Evolutionary conservation across 768 basidiomycete genomes (phyloP), one percentile per base, ranked within the genome.

Genomic region (Cantharellus anzutake): DNA sequence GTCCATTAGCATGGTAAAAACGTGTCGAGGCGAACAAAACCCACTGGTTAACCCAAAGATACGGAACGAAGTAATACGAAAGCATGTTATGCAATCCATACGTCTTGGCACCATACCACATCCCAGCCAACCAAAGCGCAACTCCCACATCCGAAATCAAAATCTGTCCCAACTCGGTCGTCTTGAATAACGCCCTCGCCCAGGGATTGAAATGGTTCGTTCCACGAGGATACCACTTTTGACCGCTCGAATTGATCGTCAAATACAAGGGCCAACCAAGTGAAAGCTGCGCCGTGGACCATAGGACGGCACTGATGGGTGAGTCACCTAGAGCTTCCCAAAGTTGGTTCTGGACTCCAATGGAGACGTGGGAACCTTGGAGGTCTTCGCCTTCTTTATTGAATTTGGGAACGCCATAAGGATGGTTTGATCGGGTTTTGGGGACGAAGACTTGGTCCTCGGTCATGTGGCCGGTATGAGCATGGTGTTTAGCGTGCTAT

Each of bases 371-470:
- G 7, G 80, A 75, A 42, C 86, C 88, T 55, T 75, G 69, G 41
- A 77, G 66, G 63, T 83, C 80, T 68, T 86, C 86, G 51, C 78
- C 71, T n/a, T 78, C 73, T 5, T 81, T 77, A 66, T 92, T 75
- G 64, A 90, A 75, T 50, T 77, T 69, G 41, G 82, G 81, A 37
- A 82, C 73, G 37, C 81, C 80, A 29, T 41, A 37, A 5, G 56
- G 56, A 20, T 78, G 70, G 42, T 86, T 74, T 7, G 83, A 81
- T 52, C 92, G 84, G n/a, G 94, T 94, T 65, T 78, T 72, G 56
- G 94, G 94, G 2, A 98, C 92, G 66, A 89, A 96, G 61, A 97
- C 94, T 68, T 98, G 92, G 65, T 99, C 94, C 64, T 93, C 82
- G 39, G 85, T 86, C 80, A 96, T 80, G 71, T 97, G 93, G 14